These are phyloP conservation scores for Naganishia kalamii DNA, from an alignment of 768 basidiomycete species.

Conservation along the genomic window DNA sequence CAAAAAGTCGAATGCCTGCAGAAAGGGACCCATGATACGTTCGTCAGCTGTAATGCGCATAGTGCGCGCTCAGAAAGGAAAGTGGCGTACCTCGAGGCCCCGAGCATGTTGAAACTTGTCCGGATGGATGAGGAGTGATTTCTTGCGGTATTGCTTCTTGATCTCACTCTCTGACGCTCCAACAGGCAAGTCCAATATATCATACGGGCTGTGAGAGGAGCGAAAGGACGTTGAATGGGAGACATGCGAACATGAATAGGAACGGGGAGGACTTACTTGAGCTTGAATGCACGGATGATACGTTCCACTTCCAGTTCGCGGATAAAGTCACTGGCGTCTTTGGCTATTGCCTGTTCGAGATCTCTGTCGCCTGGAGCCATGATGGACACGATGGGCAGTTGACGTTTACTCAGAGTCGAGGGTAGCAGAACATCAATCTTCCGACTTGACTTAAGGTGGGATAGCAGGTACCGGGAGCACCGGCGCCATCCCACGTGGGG, in stretches of 20 bases:
- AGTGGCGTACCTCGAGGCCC: conserved; percentile 38
- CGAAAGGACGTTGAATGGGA: conserved; percentile 3
- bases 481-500: neutral
- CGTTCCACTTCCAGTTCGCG: conserved; percentile 54
- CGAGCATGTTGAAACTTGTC: conserved; percentile 79
- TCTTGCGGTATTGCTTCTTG: conserved; percentile 63
- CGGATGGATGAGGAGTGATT: conserved; percentile 74
- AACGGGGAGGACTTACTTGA: conserved; percentile 62
- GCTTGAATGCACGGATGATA: conserved; percentile 87
- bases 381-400: neutral
- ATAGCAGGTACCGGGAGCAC: neutral
- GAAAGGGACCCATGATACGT: neutral
- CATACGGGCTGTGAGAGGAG: conserved; percentile 67
- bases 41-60: neutral
- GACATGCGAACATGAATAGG: neutral
- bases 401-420: neutral
- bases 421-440: neutral
- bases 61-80: neutral
- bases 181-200: conserved; percentile 72
- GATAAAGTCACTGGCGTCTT: conserved; percentile 27
- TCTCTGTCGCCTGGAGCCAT: conserved; percentile 1
- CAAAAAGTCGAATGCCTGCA: conserved; percentile 44
- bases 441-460: neutral
- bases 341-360: conserved; percentile 17
- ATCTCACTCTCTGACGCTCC: conserved; percentile 62